These are phyloP conservation scores for Cornus kousa DNA, from an alignment of 148 eudicot species.

Conservation along the genomic window DNA sequence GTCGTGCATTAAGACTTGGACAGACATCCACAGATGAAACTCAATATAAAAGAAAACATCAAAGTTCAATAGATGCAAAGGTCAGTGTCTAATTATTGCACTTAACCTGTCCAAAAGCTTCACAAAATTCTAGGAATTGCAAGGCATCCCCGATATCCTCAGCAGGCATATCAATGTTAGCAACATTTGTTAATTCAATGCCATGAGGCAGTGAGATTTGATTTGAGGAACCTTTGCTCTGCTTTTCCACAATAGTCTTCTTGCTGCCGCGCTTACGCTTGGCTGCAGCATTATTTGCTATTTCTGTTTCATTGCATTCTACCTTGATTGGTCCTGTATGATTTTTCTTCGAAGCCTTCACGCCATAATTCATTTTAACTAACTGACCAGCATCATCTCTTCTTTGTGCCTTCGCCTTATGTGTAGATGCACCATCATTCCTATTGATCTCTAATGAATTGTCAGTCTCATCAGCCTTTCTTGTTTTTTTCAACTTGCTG, in stretches of 20 bases:
- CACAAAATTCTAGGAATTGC: slow-evolving; percentile 34
- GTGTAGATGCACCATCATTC: neutral
- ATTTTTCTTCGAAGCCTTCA: neutral
- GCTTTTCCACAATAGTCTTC: neutral
- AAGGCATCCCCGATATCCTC: slow-evolving; percentile 28
- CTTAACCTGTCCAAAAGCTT: slow-evolving; percentile 27
- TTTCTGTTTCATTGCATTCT: neutral
- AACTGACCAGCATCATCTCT: too few species aligned
- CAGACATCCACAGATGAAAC: neutral
- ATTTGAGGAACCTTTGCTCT: neutral
- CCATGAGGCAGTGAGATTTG: slow-evolving; percentile 17
- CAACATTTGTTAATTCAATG: slow-evolving; percentile 20
- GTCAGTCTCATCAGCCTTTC: neutral
- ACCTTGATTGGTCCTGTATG: neutral
- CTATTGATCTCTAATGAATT: neutral
- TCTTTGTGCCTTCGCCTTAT: neutral
- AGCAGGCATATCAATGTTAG: slow-evolving; percentile 25
- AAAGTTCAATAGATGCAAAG: neutral
- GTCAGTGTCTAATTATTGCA: neutral
- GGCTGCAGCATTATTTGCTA: too few species aligned
- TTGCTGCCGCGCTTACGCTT: too few species aligned
- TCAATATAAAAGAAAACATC: neutral
- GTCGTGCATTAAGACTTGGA: neutral
- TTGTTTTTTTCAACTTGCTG: neutral
- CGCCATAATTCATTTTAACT: neutral